Percentiles rank a stretch among this genome's conserved stretches.
Evolutionary conservation across 176 grass and related monocot species (phyloP).

Genomic region (Eragrostis nindensis): DNA sequence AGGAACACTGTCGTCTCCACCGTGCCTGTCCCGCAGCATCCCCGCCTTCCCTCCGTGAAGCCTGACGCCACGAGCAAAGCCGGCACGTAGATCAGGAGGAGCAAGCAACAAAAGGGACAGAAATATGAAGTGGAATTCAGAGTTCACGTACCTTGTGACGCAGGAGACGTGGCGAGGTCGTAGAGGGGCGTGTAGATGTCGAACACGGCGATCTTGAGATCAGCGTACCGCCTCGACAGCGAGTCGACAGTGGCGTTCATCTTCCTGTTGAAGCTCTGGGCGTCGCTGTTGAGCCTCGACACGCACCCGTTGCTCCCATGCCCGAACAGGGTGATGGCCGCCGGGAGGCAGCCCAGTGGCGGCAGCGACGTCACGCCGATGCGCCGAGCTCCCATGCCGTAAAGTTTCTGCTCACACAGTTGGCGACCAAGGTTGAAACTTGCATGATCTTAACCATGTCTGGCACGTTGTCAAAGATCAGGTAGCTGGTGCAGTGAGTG

Average conservation of each 20-base stretch:
- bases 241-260: constrained; percentile 52
- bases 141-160: constrained; percentile 47
- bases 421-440: neutral
- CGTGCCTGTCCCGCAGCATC: constrained; percentile 78
- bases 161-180: constrained; percentile 55
- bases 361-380: constrained; percentile 84
- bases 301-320: constrained; percentile 59
- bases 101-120: neutral
- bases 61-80: constrained; percentile 32
- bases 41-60: constrained; percentile 70
- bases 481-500: neutral
- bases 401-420: constrained; percentile 50
- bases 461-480: neutral
- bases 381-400: constrained; percentile 74
- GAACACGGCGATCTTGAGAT: constrained; percentile 84
- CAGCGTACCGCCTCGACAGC: constrained; percentile 48
- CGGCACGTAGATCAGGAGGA: neutral
- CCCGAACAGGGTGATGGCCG: constrained; percentile 79
- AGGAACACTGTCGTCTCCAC: constrained; percentile 86
- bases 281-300: constrained; percentile 58
- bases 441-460: neutral
- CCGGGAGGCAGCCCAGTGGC: constrained; percentile 78
- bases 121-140: neutral
- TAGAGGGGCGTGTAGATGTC: constrained; percentile 88
- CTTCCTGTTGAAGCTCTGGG: constrained; percentile 75